These are phyloP conservation scores for Hanseniaspora osmophila DNA, from an alignment of 805 yeast species.

Conservation along the genomic window DNA sequence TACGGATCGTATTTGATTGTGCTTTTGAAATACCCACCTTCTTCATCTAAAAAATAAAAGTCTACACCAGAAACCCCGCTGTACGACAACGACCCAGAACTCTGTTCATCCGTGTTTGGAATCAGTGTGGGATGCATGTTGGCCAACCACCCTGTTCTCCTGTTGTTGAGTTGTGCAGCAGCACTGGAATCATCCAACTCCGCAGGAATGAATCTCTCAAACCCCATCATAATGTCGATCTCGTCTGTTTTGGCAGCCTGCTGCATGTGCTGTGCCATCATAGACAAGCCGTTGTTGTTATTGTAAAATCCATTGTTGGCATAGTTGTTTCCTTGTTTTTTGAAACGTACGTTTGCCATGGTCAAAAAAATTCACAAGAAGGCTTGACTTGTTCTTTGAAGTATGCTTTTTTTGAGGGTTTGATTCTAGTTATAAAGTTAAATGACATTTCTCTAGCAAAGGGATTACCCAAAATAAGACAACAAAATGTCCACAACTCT, in stretches of 20 bases:
- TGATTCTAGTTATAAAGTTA: too few species aligned
- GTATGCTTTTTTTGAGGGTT: too few species aligned
- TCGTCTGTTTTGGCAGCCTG: constrained; percentile 50
- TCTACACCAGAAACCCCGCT: constrained; percentile 83
- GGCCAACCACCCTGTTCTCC: constrained; percentile 72
- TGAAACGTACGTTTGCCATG: constrained; percentile 4
- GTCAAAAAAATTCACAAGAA: too few species aligned
- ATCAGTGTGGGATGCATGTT: constrained; percentile 85
- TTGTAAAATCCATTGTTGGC: constrained; percentile 18
- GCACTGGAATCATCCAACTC: constrained; percentile 19
- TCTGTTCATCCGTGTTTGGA: constrained; percentile 28
- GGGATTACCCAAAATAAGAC: too few species aligned
- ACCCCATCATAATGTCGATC: constrained; percentile 77
- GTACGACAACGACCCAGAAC: constrained; percentile 4
- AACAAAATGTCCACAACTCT: too few species aligned
- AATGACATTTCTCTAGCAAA: too few species aligned
- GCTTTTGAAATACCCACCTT: constrained; percentile 89
- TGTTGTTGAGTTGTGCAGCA: neutral
- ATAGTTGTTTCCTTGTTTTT: constrained; percentile 18
- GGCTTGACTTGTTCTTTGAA: too few species aligned
- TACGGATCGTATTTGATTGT: constrained; percentile 79
- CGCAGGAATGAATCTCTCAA: constrained; percentile 65
- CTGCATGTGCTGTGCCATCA: constrained; percentile 26
- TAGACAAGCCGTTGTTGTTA: neutral
- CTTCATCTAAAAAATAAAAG: constrained; percentile 86